Evolutionary conservation across 257 asterid species (phyloP), one percentile per base, ranked within the genome.

Genomic region (Gynochthodes officinalis): DNA sequence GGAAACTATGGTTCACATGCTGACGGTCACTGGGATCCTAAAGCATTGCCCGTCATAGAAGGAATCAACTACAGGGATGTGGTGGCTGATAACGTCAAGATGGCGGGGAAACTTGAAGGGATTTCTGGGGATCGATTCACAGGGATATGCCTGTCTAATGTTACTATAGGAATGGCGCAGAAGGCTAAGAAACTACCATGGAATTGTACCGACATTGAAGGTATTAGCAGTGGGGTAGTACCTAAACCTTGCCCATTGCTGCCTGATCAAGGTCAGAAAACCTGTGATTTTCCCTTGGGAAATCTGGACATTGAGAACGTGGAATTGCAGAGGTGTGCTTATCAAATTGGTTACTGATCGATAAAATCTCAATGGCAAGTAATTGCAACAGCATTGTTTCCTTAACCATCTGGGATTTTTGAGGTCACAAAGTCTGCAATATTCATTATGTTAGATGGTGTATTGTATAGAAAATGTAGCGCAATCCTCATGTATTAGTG

Each of bases 1-100:
- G 97, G 98, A 44, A 90, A 90, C 81, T 93, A 93, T 63, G 97
- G 98, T 4, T 87, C 97, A 0, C 97, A 93, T 19, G 87, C 97
- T 0, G 97, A 93, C 61, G 75, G 19, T 48, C 75, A 89, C 75
- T 90, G 86, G 15, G 96, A 93, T 64, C 95, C 89, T 1, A 83
- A 90, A 0, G 98, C 95, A 2, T 23, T 90, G 2, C 93, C 97
- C 2, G 89, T 68, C 78, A 90, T 93, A 40, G 81, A 73, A 9
- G 89, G 93, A 68, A 89, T 93, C 76, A 90, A 90, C 74, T 90
- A 90, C 80, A 71, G 83, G 68, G 93, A 93, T 12, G 87, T 93
- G 70, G 90, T 89, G 77, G 96, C 96, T 0, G 90, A 89, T 79
- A 84, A 93, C 40, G 95, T 85, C 74, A 66, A 91, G 0, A 85